Evolutionary conservation across 192 early-diverging fungal genomes (phyloP), one percentile per base, ranked within the genome.

Genomic region (Coemansia sp.): DNA sequence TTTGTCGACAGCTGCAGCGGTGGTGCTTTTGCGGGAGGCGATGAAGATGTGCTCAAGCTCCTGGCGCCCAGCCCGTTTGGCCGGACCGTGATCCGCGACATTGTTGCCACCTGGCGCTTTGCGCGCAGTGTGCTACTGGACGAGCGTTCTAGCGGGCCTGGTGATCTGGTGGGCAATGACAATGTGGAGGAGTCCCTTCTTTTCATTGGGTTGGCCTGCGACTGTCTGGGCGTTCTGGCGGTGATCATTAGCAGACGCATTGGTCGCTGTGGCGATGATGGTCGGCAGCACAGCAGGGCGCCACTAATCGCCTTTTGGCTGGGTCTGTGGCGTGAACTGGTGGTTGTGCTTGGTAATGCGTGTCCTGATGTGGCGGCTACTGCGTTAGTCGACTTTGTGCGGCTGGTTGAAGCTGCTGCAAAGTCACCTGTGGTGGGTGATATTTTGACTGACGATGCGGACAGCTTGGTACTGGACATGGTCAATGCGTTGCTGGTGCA

Each of bases 281-380:
- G 18, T 36, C 13, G 13, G 48, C 22, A 9, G 43, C 27, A 17
- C 22, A 4, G 26, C 7, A 8, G 27, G 2, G 15, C 45, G 8
- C 11, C 23, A 8, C 48, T 59, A 17, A 38, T 34, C 7, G 21
- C 57, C 13, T 48, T 72, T 37, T 72, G 69, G 69, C 53, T 72
- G 29, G 49, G 30, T 1, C 36, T 72, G 32, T 72, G 69, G 69
- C 47, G 29, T 9, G 45, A 52, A 47, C 56, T 57, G 17, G 8
- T 70, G 51, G 19, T 33, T 15, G 15, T 13, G 1, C 17, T 9
- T 23, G 51, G 10, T 26, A 35, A 13, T 17, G 1, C n/a, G 29
- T 0, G 13, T 35, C 4, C 51, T 3, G 22, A 39, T 18, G 27
- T 23, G 0, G 61, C 56, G 3, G 43, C 58, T 0, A 7, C 8